Evolutionary conservation across 179 eudicot species (phyloP), one percentile per base, ranked within the genome.

Genomic region (Silene coronaria): DNA sequence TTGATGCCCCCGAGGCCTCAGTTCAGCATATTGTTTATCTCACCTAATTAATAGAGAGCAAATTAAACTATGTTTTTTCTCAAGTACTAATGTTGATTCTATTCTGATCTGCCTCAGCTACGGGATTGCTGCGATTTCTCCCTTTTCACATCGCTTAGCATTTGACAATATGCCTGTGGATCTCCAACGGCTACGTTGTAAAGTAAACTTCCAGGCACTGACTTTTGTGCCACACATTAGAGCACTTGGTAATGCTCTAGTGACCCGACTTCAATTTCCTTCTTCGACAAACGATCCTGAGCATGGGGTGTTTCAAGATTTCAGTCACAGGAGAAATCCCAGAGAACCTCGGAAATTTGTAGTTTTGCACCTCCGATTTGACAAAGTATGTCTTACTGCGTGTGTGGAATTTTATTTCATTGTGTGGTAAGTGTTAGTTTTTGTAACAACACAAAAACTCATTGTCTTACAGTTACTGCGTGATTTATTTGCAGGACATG

Each of bases 71-170:
- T 68, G 26, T 9, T 11, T 66, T 19, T 57, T 12, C 63, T 3
- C 30, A 30, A 26, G 59, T 17, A 23, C 83, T 81, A 23, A 63
- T 23, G 22, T 10, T 67, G 3, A 34, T 34, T 51, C 28, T 67
- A 53, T 67, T 78, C 30, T 71, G 24, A 46, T 75, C 22, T 76
- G 73, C 36, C 78, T 19, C 90, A 92, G 97, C 77, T 95, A 89
- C 72, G 99, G 99, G 76, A 88, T 95, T 74, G 96, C 99, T 72
- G 97, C 99, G 36, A 93, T 95, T 61, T 86, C 97, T 65, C 99
- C 99, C 46, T 95, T 95, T 82, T 92, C 99, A 60, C 97, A 95
- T 65, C 95, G 99, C 38, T 80, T 95, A 59, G 91, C 97, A 74
- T 95, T 95, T 79, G 96, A 95, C 84, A 88, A 89, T 87, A 89